Base-by-base conservation (phyloP, 495 filamentous ascomycete genomes). In the Delitschia confertaspora region DNA sequence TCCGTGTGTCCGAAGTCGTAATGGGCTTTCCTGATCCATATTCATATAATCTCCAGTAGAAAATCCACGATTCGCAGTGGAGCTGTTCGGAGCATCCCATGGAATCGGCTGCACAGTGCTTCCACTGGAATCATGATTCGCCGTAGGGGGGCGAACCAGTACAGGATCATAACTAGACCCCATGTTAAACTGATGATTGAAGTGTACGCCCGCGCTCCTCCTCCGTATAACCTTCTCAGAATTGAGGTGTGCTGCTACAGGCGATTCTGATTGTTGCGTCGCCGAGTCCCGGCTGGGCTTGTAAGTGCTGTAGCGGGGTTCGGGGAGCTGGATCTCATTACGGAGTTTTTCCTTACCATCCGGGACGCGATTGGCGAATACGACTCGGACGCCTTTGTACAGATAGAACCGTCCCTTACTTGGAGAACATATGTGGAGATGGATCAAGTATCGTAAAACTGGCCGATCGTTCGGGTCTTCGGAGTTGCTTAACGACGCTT, bases 301-400 rank as follows among this genome's bases (percentile, higher is more conserved):
- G 66, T 95, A 99, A 9, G 80, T 69, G 45, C 78, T 82, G 56
- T 84, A 99, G 25, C 82, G 75, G 31, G 91, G 91, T 44, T 95
- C 85, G 0, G 93, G 88, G 36, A 82, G 69, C 38, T 93, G 83
- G 21, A 89, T 83, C 58, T 99, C 91, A 57, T 93, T 95, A 6
- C 82, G 77, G 29, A 99, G 70, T 43, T 79, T 85, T 65, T 96
- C 91, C 59, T 96, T 95, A 20, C 88, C 91, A 57, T 99, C 91
- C 0, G 93, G 91, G 2, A 95, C 93, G 20, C 91, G 79, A 60
- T 99, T 99, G 39, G 91, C 91, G 62, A 99, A 99, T 2, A 99
- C 91, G 33, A 99, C 86, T 22, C 91, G 77, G 45, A 96, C 83
- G 44, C 73, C 83, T 56, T 88, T 93, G 68, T 96, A 86, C 2